Conservation (phyloP, 805 yeast genomes). For the Wickerhamiella siamensis region DNA sequence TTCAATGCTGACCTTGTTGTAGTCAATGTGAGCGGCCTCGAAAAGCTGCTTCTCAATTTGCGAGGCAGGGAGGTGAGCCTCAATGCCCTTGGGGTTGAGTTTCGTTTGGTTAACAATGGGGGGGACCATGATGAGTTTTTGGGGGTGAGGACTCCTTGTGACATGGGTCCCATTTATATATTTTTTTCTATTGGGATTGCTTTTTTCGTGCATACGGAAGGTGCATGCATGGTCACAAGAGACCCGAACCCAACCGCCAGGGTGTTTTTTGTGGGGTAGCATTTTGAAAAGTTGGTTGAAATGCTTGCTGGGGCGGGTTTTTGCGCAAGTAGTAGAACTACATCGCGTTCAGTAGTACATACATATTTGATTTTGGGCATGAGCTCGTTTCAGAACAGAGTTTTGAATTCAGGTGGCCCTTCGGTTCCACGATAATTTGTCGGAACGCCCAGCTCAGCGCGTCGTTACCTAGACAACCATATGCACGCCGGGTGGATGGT, state of each 20-base stretch:
- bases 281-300: too few relatives aligned
- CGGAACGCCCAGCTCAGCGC: not conserved
- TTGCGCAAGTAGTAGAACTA: too few relatives aligned
- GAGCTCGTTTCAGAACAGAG: too few relatives aligned
- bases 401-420: too few relatives aligned
- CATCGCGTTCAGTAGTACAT: too few relatives aligned
- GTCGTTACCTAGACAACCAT: not conserved
- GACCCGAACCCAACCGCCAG: not conserved
- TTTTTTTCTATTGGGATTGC: not conserved
- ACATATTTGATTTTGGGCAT: too few relatives aligned
- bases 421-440: not conserved
- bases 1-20: slow-evolving; percentile 29
- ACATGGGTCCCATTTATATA: not conserved
- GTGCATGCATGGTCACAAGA: not conserved
- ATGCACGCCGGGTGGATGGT: not conserved
- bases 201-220: not conserved
- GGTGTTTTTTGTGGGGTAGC: not conserved
- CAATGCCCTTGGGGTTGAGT: slow-evolving; percentile 31
- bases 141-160: not conserved
- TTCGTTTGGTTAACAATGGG: slow-evolving; percentile 29
- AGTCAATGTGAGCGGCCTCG: slow-evolving; percentile 30
- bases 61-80: slow-evolving; percentile 27
- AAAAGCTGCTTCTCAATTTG: slow-evolving; percentile 29
- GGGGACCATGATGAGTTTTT: slow-evolving; percentile 3
- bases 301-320: too few relatives aligned